Percentiles rank a stretch among this genome's conserved stretches.
Conservation (phyloP, 441 rosid genomes). For the Corymbia citriodora region DNA sequence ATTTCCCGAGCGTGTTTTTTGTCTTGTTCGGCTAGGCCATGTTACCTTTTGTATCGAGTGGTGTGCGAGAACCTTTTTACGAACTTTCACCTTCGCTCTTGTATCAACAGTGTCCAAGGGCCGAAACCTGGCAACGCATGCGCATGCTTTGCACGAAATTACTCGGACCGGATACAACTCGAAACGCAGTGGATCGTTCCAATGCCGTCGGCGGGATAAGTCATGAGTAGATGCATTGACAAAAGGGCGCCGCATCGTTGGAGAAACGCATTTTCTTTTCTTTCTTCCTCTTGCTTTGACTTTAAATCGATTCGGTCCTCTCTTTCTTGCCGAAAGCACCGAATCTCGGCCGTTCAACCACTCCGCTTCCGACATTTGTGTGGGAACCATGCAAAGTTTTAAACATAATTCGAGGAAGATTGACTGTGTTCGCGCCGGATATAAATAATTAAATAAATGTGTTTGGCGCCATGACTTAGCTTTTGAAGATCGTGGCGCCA, state of each 20-base stretch:
- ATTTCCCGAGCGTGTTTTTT: conserved; percentile 23
- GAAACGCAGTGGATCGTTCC: not conserved
- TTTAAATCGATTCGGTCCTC: not conserved
- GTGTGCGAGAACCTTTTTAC: not conserved
- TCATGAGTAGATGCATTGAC: not conserved
- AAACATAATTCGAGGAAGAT: not conserved
- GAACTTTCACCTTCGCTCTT: not conserved
- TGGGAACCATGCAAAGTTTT: not conserved
- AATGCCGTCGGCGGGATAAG: too few relatives aligned
- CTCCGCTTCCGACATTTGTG: not conserved
- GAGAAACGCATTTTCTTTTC: not conserved
- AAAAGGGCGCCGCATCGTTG: not conserved
- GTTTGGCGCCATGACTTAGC: not conserved
- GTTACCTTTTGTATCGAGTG: not conserved
- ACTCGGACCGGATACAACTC: not conserved
- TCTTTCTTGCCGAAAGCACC: not conserved
- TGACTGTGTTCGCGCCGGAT: not conserved
- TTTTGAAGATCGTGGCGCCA: not conserved
- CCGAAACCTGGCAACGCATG: not conserved
- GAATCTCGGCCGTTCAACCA: not conserved
- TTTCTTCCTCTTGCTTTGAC: not conserved
- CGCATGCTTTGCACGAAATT: not conserved
- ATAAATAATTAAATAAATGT: not conserved
- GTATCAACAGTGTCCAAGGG: not conserved
- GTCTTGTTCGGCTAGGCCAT: not conserved